phyloP scores from a whole-genome alignment of 345 rosid genomes.

The Arabis hirsuta region DNA sequence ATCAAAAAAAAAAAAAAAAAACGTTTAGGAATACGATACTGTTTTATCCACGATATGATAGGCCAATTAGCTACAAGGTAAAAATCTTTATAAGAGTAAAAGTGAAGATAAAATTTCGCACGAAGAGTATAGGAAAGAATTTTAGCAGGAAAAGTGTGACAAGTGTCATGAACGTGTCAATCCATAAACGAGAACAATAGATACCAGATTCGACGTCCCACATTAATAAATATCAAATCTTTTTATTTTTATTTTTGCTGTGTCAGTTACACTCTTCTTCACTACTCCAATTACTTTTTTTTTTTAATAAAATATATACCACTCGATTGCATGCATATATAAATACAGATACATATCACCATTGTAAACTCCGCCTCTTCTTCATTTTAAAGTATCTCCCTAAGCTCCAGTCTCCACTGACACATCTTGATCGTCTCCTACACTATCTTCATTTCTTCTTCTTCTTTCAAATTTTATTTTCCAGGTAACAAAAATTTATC shows the following conservation, averaged over 20 bases:
- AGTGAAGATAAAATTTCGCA: slow-evolving; percentile 5
- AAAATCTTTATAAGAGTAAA: slow-evolving; percentile 17
- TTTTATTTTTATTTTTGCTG: background rate
- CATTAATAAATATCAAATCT: slow-evolving; percentile 17
- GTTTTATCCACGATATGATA: background rate
- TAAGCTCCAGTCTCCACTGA: slow-evolving; percentile 41
- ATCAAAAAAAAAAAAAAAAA: no score
- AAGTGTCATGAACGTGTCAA: slow-evolving; percentile 46
- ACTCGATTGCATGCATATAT: slow-evolving; percentile 37
- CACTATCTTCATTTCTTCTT: slow-evolving; percentile 15
- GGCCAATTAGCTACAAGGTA: slow-evolving; percentile 24
- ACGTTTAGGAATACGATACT: background rate
- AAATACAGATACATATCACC: background rate
- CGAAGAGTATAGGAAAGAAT: slow-evolving; percentile 24
- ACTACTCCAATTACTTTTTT: slow-evolving; percentile 1
- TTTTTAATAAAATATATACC: background rate
- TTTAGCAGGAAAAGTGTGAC: slow-evolving; percentile 34
- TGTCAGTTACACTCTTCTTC: slow-evolving; percentile 39
- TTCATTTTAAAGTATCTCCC: slow-evolving; percentile 34
- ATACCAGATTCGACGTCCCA: slow-evolving; percentile 46
- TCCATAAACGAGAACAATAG: slow-evolving; percentile 28
- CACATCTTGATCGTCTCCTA: slow-evolving; percentile 23
- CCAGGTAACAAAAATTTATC: slow-evolving; percentile 28
- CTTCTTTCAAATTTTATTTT: slow-evolving; percentile 6
- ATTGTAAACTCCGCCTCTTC: slow-evolving; percentile 45